Evolutionary conservation across 2,329 filamentous ascomycete genomes (phyloP).

Genomic region (Clonostachys byssicola): DNA sequence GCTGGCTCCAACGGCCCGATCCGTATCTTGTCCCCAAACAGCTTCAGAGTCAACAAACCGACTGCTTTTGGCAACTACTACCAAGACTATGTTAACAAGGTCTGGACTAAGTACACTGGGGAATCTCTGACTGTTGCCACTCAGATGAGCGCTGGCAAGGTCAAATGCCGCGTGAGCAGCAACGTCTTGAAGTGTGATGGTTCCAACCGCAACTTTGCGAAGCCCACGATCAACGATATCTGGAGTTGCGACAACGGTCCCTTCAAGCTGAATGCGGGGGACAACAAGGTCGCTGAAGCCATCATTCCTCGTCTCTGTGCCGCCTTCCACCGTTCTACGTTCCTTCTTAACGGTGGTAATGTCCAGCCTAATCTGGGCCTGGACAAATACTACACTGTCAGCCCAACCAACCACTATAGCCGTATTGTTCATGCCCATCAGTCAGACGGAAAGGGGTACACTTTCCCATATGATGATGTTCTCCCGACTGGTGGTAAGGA

Average conservation of each 20-base stretch:
- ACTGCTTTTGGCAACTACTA: slow-evolving; percentile 35
- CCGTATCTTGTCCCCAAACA: slow-evolving; percentile 38
- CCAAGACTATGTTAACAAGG: slow-evolving; percentile 36
- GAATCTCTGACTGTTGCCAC: slow-evolving; percentile 36
- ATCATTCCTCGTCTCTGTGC: slow-evolving; percentile 44
- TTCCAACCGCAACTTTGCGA: slow-evolving; percentile 34
- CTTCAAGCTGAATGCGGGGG: slow-evolving; percentile 26
- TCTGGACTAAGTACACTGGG: slow-evolving; percentile 34
- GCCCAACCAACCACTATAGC: slow-evolving; percentile 51
- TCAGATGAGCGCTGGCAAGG: slow-evolving; percentile 29
- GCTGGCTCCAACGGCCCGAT: slow-evolving; percentile 26
- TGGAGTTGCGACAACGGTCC: slow-evolving; percentile 47
- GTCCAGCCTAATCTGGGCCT: slow-evolving; percentile 33
- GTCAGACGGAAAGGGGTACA: slow-evolving; percentile 56
- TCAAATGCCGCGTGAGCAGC: slow-evolving; percentile 30
- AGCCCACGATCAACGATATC: slow-evolving; percentile 38
- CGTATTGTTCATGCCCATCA: slow-evolving; percentile 57
- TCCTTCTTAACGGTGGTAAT: slow-evolving; percentile 40
- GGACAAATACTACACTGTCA: slow-evolving; percentile 34
- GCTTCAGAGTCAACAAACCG: slow-evolving; percentile 27
- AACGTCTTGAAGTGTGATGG: slow-evolving; percentile 29
- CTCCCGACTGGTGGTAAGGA: slow-evolving; percentile 51
- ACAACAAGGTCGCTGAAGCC: slow-evolving; percentile 33
- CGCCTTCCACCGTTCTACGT: slow-evolving; percentile 42
- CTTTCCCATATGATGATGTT: slow-evolving; percentile 67